Evolutionary conservation across 1,284 basidiomycete genomes (phyloP).

Genomic region (Marasmius tenuissimus): DNA sequence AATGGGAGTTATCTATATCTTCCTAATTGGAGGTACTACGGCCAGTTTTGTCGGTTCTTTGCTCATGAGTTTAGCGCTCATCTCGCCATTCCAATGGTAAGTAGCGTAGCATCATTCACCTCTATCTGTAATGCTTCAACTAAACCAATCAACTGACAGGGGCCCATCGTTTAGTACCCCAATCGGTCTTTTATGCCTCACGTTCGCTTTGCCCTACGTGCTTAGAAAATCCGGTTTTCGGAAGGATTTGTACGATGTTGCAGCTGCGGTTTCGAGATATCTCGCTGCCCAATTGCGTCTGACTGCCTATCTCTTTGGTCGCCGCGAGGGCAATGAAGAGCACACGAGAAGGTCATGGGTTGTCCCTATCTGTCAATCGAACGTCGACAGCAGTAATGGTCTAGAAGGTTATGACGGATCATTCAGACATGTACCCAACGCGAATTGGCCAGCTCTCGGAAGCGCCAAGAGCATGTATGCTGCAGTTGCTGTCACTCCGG

Average conservation of each 20-base stretch:
- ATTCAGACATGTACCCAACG: constrained; percentile 80
- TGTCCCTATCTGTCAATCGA: constrained; percentile 34
- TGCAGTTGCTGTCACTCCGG: constrained; percentile 63
- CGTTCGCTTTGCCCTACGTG: constrained; percentile 80
- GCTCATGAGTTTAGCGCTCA: constrained; percentile 55
- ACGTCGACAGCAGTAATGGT: constrained; percentile 32
- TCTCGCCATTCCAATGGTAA: constrained; percentile 82
- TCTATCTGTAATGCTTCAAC: background rate
- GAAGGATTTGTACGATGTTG: constrained; percentile 48
- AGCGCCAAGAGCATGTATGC: constrained; percentile 72
- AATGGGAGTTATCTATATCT: constrained; percentile 85
- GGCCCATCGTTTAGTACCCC: constrained; percentile 82
- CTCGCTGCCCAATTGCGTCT: constrained; percentile 67
- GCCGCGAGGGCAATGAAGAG: constrained; percentile 62
- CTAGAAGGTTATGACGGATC: constrained; percentile 47
- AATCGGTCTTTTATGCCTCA: constrained; percentile 84
- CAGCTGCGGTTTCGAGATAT: constrained; percentile 63
- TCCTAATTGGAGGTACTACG: constrained; percentile 75
- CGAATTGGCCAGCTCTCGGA: constrained; percentile 79
- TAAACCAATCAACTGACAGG: constrained; percentile 35
- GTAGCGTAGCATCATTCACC: constrained; percentile 52
- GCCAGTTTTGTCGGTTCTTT: constrained; percentile 69
- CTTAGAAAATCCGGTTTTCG: constrained; percentile 76
- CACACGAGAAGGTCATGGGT: constrained; percentile 44
- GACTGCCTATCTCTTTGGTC: constrained; percentile 85